Base-by-base conservation (phyloP, 129 eudicot genomes). In the Tanacetum coccineum region DNA sequence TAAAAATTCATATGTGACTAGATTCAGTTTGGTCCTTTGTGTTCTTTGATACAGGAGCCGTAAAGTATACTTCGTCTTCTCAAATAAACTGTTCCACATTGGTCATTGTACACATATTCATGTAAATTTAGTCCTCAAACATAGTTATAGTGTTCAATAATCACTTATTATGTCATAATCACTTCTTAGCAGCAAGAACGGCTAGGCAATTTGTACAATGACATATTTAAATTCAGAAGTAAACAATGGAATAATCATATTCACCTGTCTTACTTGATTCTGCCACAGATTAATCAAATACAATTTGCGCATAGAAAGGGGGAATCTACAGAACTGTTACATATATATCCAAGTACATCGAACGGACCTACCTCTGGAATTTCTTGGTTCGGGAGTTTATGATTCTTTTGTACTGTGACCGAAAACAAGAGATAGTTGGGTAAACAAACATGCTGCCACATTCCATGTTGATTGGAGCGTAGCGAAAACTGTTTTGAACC, bases 321-420 rank as follows among this genome's bases (percentile, higher is more conserved):
- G 51, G 74, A 75, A 75, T 75, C 74, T 67, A 22, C 30, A 67
- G 62, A 59, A 47, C 30, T 73, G 53, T 74, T 45, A 67, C 46
- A 75, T 59, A 59, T 40, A 56, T 51, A 72, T 20, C 44, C 74
- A 67, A 59, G 74, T 75, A 75, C 69, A 67, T 49, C 30, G 6
- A 49, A 40, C 22, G 63, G 73, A 55, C 64, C 74, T 59, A 67
- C 79, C 36, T 49, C 17, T 40, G 64, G 64, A 68, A 60, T 75
- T 68, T 61, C 47, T 68, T 20, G 80, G 57, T 68, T 52, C 14
- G 13, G 40, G 74, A 59, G 64, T 58, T 70, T 60, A 68, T 75
- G 74, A 68, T 75, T 61, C 54, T 57, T 64, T 17, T 30, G 71
- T 53, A 53, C 21, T 21, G 12, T 64, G 70, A 20, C 15, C 12